A percentile compares a stretch with the other conserved stretches of the same genome.
phyloP scores from a whole-genome alignment of 2,329 filamentous ascomycete species.

The Teratosphaeria viscida region DNA sequence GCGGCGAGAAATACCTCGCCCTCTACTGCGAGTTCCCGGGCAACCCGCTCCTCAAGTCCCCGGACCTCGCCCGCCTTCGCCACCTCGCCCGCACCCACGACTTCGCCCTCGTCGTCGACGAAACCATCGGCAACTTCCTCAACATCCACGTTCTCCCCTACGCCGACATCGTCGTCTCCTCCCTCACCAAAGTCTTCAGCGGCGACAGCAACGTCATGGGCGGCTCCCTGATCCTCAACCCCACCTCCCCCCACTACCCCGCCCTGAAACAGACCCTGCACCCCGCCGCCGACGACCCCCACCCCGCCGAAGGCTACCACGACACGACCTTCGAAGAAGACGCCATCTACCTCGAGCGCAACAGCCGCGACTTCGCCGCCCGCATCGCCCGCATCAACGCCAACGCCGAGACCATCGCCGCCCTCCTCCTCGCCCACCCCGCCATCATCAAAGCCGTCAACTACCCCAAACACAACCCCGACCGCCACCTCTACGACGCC shows the following conservation, averaged over 20 bases:
- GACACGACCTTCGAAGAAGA: slow-evolving; percentile 94
- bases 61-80: slow-evolving; percentile 74
- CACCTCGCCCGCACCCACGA: slow-evolving; percentile 69
- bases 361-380: slow-evolving; percentile 80
- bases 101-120: slow-evolving; percentile 86
- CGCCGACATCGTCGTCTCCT: slow-evolving; percentile 87
- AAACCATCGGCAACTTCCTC: slow-evolving; percentile 92
- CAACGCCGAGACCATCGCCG: slow-evolving; percentile 75
- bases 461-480: slow-evolving; percentile 72
- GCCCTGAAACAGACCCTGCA: slow-evolving; percentile 55
- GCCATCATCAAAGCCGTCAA: slow-evolving; percentile 72
- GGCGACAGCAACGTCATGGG: slow-evolving; percentile 99
- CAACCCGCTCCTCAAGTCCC: slow-evolving; percentile 79
- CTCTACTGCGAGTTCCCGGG: slow-evolving; percentile 93
- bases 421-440: slow-evolving; percentile 51
- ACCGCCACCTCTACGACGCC: slow-evolving; percentile 63
- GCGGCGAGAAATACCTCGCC: slow-evolving; percentile 66
- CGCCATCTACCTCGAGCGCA: slow-evolving; percentile 86
- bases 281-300: slow-evolving; percentile 10
- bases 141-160: slow-evolving; percentile 88
- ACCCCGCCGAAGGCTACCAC: slow-evolving; percentile 51
- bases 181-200: slow-evolving; percentile 92
- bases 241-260: slow-evolving; percentile 58
- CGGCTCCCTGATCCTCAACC: slow-evolving; percentile 57
- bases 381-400: slow-evolving; percentile 75